Conservation (phyloP, 257 asterid genomes). For the Eucommia ulmoides region DNA sequence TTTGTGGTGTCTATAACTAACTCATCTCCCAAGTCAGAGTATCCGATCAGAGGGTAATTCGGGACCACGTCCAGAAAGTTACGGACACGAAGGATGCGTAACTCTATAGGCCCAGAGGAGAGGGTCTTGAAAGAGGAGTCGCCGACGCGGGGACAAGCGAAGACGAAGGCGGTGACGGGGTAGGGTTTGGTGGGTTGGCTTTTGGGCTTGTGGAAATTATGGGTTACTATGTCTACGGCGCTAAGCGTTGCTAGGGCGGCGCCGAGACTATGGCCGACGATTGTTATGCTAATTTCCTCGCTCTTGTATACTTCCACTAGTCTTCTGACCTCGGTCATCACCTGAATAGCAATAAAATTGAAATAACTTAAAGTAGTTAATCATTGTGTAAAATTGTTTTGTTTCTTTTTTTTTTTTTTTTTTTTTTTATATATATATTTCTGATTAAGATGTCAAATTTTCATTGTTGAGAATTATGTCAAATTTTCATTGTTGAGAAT, state of each 20-base stretch:
- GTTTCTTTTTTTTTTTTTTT: too few species aligned
- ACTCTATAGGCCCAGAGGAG: not conserved
- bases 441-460: too few species aligned
- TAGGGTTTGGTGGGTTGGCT: too few species aligned
- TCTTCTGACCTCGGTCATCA: slow-evolving; percentile 4
- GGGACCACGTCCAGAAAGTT: not conserved
- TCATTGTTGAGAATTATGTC: too few species aligned
- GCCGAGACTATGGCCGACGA: slow-evolving; percentile 11
- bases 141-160: not conserved
- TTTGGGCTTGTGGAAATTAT: not conserved
- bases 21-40: not conserved
- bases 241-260: slow-evolving; percentile 9
- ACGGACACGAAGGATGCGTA: not conserved
- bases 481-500: too few species aligned
- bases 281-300: slow-evolving; percentile 8
- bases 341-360: too few species aligned
- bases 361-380: too few species aligned
- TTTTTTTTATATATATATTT: too few species aligned
- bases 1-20: not conserved
- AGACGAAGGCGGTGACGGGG: not conserved
- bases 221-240: slow-evolving; percentile 4
- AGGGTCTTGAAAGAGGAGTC: not conserved
- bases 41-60: not conserved
- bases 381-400: too few species aligned
- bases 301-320: slow-evolving; percentile 5